Conservation (phyloP, 129 eudicot species). For the Gnaphalium uliginosum region DNA sequence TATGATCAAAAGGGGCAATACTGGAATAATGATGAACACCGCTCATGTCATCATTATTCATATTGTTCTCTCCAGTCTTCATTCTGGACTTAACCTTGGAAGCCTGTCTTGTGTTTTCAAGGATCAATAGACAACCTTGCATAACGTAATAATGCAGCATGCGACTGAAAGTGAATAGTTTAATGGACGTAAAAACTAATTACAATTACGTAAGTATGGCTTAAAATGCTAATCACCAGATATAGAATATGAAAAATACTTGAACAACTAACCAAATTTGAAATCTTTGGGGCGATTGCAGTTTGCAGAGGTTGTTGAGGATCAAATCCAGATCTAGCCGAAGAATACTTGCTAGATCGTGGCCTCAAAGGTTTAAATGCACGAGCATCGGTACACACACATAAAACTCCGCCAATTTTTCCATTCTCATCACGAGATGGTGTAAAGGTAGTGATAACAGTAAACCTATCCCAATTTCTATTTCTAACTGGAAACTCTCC, state of each 20-base stretch:
- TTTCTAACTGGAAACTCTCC: slow-evolving; percentile 66
- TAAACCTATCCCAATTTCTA: slow-evolving; percentile 50
- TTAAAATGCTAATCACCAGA: no score
- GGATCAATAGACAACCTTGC: no score
- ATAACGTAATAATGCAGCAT: background rate
- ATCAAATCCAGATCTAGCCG: slow-evolving; percentile 82
- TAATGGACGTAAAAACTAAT: no score
- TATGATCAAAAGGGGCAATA: slow-evolving; percentile 10
- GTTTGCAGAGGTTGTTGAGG: slow-evolving; percentile 89
- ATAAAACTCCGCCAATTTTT: slow-evolving; percentile 48
- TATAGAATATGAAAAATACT: background rate
- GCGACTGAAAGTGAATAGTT: no score
- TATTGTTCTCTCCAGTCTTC: slow-evolving; percentile 36
- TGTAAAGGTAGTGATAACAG: slow-evolving; percentile 48
- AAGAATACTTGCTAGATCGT: slow-evolving; percentile 13
- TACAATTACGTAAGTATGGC: no score
- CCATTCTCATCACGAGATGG: slow-evolving; percentile 63
- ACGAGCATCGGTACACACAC: slow-evolving; percentile 47
- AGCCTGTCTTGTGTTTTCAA: slow-evolving; percentile 43
- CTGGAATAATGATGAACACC: slow-evolving; percentile 44
- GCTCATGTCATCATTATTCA: slow-evolving; percentile 46
- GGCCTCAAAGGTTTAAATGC: no score
- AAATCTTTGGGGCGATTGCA: slow-evolving; percentile 81
- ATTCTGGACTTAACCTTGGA: slow-evolving; percentile 63
- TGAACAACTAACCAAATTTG: slow-evolving; percentile 67